phyloP scores from a whole-genome alignment of 2,329 filamentous ascomycete species.

The Exophiala lecanii-corni region DNA sequence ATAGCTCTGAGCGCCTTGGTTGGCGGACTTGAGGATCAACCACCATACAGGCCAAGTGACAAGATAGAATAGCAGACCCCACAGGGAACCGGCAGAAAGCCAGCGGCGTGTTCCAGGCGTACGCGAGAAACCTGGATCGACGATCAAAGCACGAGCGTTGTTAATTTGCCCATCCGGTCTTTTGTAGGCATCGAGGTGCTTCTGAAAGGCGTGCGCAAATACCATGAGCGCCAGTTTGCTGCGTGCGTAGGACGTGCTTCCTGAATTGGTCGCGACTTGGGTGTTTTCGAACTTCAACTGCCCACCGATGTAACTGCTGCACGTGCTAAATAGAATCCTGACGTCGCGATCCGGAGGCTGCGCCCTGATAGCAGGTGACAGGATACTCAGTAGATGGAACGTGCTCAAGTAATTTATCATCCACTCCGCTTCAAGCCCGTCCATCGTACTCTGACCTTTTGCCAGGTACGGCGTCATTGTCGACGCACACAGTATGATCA shows the following conservation, averaged over 20 bases:
- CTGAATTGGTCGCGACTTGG: slow-evolving; percentile 23
- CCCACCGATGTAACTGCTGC: slow-evolving; percentile 79
- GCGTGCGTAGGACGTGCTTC: slow-evolving; percentile 47
- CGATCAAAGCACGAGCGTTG: slow-evolving; percentile 77
- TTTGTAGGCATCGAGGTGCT: slow-evolving; percentile 79
- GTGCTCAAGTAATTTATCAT: slow-evolving; percentile 93
- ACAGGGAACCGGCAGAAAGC: slow-evolving; percentile 77
- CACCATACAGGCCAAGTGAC: slow-evolving; percentile 75
- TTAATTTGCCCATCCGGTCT: slow-evolving; percentile 77
- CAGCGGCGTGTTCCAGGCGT: slow-evolving; percentile 85
- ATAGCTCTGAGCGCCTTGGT: slow-evolving; percentile 80
- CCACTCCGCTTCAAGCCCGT: slow-evolving; percentile 86
- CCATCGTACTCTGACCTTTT: slow-evolving; percentile 58
- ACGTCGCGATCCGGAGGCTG: slow-evolving; percentile 95
- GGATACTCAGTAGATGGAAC: slow-evolving; percentile 87
- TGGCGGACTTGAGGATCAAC: slow-evolving; percentile 79
- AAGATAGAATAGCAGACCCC: slow-evolving; percentile 73
- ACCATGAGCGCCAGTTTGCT: slow-evolving; percentile 75
- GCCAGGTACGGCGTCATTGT: slow-evolving; percentile 67
- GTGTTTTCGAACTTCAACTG: slow-evolving; percentile 50
- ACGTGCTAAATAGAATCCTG: slow-evolving; percentile 78
- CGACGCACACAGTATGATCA: slow-evolving; percentile 82
- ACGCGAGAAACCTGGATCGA: slow-evolving; percentile 78
- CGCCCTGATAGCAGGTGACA: slow-evolving; percentile 82
- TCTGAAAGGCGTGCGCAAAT: slow-evolving; percentile 87